Evolutionary conservation across 768 basidiomycete genomes (phyloP).

Genomic region (Amanita fuliginea): DNA sequence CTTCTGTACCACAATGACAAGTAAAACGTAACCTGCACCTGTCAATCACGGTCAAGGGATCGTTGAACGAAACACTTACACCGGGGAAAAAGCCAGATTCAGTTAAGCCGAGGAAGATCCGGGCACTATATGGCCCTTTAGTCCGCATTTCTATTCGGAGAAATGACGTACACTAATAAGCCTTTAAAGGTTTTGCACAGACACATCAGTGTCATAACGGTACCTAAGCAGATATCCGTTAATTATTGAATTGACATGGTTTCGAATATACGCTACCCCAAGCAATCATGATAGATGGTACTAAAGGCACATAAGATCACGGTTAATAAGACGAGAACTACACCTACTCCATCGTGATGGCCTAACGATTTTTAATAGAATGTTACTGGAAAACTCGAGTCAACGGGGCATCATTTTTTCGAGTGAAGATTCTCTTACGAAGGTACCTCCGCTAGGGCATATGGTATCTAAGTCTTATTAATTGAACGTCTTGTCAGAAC

Average conservation of each 20-base stretch:
- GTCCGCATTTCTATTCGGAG: background rate
- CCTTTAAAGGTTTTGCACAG: slow-evolving; percentile 15
- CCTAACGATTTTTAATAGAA: slow-evolving; percentile 15
- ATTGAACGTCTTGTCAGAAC: background rate
- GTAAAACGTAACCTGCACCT: slow-evolving; percentile 26
- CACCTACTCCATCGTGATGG: slow-evolving; percentile 18
- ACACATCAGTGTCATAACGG: slow-evolving; percentile 20
- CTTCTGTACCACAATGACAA: slow-evolving; percentile 52
- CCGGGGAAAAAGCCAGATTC: slow-evolving; percentile 30
- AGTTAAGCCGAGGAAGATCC: slow-evolving; percentile 28
- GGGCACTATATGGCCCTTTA: slow-evolving; percentile 15
- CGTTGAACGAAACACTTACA: slow-evolving; percentile 13
- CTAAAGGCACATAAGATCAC: slow-evolving; percentile 5
- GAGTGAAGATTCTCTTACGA: slow-evolving; percentile 11
- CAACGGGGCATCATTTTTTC: background rate
- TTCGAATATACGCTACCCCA: slow-evolving; percentile 11
- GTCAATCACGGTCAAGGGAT: background rate
- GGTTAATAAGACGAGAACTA: background rate
- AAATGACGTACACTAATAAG: slow-evolving; percentile 13
- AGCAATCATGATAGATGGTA: slow-evolving; percentile 17
- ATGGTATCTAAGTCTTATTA: slow-evolving; percentile 14
- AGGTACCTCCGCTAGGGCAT: slow-evolving; percentile 17
- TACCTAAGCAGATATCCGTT: slow-evolving; percentile 6
- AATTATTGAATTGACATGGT: background rate
- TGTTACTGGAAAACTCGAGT: slow-evolving; percentile 11